Evolutionary conservation across 164 flowering plant species (phyloP), one percentile per base, ranked within the genome.

Genomic region (Umbellularia californica): DNA sequence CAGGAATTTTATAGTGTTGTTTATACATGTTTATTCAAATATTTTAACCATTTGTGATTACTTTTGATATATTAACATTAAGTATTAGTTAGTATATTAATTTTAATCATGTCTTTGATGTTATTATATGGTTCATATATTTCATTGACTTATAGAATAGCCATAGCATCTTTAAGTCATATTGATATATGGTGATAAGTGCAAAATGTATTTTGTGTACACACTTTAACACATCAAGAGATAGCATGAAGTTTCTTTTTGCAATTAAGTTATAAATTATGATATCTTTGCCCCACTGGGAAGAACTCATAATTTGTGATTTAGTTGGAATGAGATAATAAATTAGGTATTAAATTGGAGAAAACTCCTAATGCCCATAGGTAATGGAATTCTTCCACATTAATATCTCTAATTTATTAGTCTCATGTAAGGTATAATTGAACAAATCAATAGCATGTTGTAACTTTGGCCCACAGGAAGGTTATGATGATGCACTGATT

Each of bases 401-500:
- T 58, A 22, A 58, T 20, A 22, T 58, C 4, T 13, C 22, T 19
- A 58, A 58, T 14, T 58, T 19, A 22, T 58, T 58, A 58, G 63
- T 58, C 20, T 58, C 63, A 20, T 58, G 20, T 28, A 6, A 28
- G n/a, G 2, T 6, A 5, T 17, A 3, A 67, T 28, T 28, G 6
- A 2, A 12, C 0, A 67, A 67, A 33, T 67, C n/a, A 28, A 67
- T 67, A 33, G 63, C 63, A 3, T 67, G 22, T 28, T 67, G 15
- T 14, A 28, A 67, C 7, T 30, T 41, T 15, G 0, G n/a, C 70
- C 50, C 70, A 67, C 19, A 33, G 20, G 70, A 33, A n/a, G 50
- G 50, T 67, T 67, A 67, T 5, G 17, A 67, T 67, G 70, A 67
- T 3, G 68, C 70, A 67, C 17, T 67, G 9, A 27, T n/a, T n/a